phyloP scores from a whole-genome alignment of 2,329 filamentous ascomycete genomes.

The Ambrosiella beaveri region DNA sequence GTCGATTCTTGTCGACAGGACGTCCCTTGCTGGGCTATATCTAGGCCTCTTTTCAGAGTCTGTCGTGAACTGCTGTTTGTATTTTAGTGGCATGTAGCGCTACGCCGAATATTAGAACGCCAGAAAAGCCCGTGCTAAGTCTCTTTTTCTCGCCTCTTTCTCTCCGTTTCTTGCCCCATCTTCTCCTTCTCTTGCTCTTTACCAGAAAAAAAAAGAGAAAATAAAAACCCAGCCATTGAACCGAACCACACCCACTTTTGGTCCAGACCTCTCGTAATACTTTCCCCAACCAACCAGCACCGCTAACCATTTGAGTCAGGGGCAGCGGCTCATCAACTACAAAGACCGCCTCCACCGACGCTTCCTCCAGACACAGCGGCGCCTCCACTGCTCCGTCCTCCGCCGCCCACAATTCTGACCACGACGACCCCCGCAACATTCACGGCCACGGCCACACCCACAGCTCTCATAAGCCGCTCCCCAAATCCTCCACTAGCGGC shows the following conservation, averaged over 20 bases:
- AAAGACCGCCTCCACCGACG: conserved; percentile 41
- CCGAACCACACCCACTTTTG: too few relatives aligned
- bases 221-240: too few relatives aligned
- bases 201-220: not conserved
- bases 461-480: conserved; percentile 19
- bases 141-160: conserved; percentile 4
- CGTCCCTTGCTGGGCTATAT: too few relatives aligned
- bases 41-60: too few relatives aligned
- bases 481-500: conserved; percentile 30
- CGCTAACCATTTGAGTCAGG: conserved; percentile 13
- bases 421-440: conserved; percentile 5
- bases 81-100: too few relatives aligned
- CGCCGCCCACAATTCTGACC: conserved; percentile 20
- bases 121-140: not conserved
- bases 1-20: too few relatives aligned
- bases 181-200: not conserved
- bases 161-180: not conserved
- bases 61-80: too few relatives aligned
- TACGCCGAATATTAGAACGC: too few relatives aligned
- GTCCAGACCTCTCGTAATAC: not conserved
- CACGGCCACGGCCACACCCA: conserved; percentile 13
- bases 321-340: conserved; percentile 37
- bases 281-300: conserved; percentile 2
- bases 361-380: conserved; percentile 44
- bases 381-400: conserved; percentile 45